Conservation (phyloP, 75 land plant species). For the Pseudotsuga menziesii region DNA sequence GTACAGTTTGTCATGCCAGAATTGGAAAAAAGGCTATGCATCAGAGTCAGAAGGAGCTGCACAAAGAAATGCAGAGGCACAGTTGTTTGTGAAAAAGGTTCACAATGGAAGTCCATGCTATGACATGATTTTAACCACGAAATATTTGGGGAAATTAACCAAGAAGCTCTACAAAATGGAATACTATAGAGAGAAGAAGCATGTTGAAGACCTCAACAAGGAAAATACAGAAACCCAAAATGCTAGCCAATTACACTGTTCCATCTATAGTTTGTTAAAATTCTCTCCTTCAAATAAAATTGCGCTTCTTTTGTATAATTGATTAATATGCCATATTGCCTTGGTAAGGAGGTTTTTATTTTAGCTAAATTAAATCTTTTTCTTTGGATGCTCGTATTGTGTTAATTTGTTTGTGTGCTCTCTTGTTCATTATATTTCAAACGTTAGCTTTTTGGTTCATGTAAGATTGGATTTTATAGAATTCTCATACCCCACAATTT, state of each 20-base stretch:
- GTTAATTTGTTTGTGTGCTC: background rate
- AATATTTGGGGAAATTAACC: conserved; percentile 1
- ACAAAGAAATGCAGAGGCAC: background rate
- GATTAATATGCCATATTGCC: background rate
- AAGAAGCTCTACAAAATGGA: conserved; percentile 4
- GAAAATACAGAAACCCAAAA: background rate
- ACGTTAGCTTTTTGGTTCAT: no score
- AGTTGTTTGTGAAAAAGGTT: background rate
- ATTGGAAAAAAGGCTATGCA: background rate
- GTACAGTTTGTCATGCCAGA: background rate
- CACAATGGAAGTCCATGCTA: background rate
- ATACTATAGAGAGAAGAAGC: conserved; percentile 2
- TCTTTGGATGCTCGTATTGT: background rate
- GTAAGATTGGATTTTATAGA: no score
- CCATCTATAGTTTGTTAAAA: conserved; percentile 8
- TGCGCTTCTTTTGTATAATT: background rate
- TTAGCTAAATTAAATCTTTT: background rate
- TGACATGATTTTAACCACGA: background rate
- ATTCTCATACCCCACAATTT: background rate
- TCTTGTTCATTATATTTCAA: no score
- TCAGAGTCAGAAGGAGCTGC: background rate
- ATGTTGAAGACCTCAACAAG: background rate
- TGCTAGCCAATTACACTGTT: background rate
- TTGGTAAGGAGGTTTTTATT: background rate
- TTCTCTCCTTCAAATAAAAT: conserved; percentile 8